Evolutionary conservation across 1,139 yeast genomes (phyloP).

Genomic region (Lodderomyces beijingensis): DNA sequence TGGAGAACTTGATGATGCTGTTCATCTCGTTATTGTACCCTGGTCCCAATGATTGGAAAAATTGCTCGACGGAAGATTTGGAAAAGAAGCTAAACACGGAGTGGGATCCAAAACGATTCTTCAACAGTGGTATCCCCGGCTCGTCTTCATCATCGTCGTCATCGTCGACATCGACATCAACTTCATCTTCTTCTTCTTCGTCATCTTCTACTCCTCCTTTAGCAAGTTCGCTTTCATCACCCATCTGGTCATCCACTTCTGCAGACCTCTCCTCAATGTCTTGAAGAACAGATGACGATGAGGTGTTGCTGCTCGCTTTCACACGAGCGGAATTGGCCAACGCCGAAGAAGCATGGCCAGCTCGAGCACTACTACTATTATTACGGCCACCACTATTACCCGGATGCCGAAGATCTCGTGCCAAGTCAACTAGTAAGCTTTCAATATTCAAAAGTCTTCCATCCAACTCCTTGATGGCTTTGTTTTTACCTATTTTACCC

Average conservation of each 20-base stretch:
- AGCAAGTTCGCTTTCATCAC: background rate
- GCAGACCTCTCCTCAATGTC: constrained; percentile 6
- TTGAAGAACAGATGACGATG: constrained; percentile 2
- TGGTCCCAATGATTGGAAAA: constrained; percentile 14
- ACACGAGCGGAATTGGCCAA: background rate
- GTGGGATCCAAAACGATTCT: constrained; percentile 28
- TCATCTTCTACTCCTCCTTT: background rate
- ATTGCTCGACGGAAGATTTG: constrained; percentile 27
- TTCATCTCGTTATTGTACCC: constrained; percentile 12
- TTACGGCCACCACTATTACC: background rate
- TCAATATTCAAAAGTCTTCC: constrained; percentile 8
- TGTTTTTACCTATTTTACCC: constrained; percentile 5
- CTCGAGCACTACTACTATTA: background rate
- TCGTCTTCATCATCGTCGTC: background rate
- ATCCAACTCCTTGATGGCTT: constrained; percentile 8
- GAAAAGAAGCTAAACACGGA: constrained; percentile 33
- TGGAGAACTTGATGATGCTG: constrained; percentile 18
- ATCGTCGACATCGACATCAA: background rate
- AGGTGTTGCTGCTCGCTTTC: background rate
- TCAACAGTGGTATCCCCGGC: background rate
- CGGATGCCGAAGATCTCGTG: constrained; percentile 8
- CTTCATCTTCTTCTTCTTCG: background rate
- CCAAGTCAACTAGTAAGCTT: constrained; percentile 7
- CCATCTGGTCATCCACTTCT: background rate
- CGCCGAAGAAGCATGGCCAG: background rate